phyloP scores from a whole-genome alignment of 148 eudicot genomes.

The Talinum fruticosum region DNA sequence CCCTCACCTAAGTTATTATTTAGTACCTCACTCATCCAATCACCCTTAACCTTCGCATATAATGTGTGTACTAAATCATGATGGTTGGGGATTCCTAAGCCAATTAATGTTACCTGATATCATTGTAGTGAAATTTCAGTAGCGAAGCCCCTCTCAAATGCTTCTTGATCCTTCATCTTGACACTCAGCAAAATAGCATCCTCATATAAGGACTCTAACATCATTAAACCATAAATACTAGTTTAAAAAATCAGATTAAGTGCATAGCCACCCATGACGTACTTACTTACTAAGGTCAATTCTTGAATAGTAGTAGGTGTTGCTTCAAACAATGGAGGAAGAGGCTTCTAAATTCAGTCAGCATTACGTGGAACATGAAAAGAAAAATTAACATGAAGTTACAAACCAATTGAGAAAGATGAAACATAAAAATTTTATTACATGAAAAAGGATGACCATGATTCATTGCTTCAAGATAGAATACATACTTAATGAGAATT shows the following conservation, averaged over 20 bases:
- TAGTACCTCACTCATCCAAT: too few relatives aligned
- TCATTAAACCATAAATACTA: neutral
- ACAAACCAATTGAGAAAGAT: neutral
- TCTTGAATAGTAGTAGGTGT: slow-evolving; percentile 70
- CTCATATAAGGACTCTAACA: slow-evolving; percentile 82
- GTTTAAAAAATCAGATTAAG: too few relatives aligned
- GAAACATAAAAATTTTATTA: neutral
- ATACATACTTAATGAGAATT: neutral
- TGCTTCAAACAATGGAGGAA: slow-evolving; percentile 73
- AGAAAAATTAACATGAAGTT: slow-evolving; percentile 1
- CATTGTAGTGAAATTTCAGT: slow-evolving; percentile 94
- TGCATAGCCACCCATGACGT: too few relatives aligned
- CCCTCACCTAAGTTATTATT: too few relatives aligned
- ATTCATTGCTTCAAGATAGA: too few relatives aligned
- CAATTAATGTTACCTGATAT: slow-evolving; percentile 73
- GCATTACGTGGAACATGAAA: slow-evolving; percentile 47
- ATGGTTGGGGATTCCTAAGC: too few relatives aligned
- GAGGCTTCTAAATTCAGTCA: slow-evolving; percentile 72
- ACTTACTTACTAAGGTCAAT: slow-evolving; percentile 77
- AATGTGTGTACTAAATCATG: too few relatives aligned
- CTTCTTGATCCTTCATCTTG: slow-evolving; percentile 88
- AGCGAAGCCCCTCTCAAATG: slow-evolving; percentile 92
- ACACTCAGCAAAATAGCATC: slow-evolving; percentile 89
- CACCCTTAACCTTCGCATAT: too few relatives aligned
- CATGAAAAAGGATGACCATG: neutral